A percentile compares a stretch with the other conserved stretches of the same genome.
Evolutionary conservation across 1,284 basidiomycete genomes (phyloP).

Genomic region (Marasmius oreades): DNA sequence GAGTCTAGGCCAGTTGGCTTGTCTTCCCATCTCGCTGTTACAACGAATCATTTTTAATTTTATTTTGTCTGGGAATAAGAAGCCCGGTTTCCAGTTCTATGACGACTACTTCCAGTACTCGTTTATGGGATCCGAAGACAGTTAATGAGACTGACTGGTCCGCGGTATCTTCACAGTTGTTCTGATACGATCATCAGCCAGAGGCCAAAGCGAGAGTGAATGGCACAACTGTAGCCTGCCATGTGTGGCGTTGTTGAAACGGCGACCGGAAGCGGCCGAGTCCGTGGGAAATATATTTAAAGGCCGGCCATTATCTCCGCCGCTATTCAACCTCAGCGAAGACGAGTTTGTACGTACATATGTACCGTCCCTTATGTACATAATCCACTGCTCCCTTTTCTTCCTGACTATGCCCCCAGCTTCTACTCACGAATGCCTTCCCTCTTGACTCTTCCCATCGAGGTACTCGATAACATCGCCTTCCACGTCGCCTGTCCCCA

Average conservation of each 20-base stretch:
- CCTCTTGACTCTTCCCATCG: background rate
- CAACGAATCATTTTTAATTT: too few species aligned
- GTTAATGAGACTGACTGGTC: too few species aligned
- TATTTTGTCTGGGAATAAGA: background rate
- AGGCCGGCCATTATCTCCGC: background rate
- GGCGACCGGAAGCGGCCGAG: background rate
- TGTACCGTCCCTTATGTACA: background rate
- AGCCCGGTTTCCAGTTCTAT: too few species aligned
- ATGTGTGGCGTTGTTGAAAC: background rate
- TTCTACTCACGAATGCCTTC: background rate
- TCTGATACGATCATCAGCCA: background rate
- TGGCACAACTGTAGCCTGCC: background rate
- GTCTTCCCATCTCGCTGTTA: too few species aligned
- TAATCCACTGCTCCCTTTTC: background rate
- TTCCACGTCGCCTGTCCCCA: constrained; percentile 1
- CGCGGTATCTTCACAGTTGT: background rate
- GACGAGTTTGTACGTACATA: background rate
- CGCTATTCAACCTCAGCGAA: background rate
- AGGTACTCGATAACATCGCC: constrained; percentile 2
- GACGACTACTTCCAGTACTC: too few species aligned
- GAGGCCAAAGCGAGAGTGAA: background rate
- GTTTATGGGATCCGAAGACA: too few species aligned
- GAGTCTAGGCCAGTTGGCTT: too few species aligned
- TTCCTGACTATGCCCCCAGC: background rate
- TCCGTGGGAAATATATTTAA: background rate